Evolutionary conservation across 2,329 filamentous ascomycete species (phyloP).

Genomic region (Cladophialophora carrionii): DNA sequence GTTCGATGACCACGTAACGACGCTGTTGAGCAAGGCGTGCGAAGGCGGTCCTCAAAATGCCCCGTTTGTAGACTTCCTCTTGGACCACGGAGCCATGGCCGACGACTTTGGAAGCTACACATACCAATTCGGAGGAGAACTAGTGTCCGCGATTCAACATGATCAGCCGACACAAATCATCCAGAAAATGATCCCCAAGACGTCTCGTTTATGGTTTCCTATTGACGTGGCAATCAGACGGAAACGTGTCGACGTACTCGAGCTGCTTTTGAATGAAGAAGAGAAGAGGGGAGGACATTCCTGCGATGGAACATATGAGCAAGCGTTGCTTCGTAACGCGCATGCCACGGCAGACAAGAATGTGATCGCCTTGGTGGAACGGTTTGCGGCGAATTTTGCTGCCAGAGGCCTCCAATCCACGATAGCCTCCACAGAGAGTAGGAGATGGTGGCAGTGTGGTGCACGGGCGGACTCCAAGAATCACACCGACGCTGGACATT

Average conservation of each 20-base stretch:
- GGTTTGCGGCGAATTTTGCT: background rate
- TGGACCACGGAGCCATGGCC: slow-evolving; percentile 4
- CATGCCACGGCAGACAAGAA: background rate
- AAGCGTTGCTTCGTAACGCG: background rate
- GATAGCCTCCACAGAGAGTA: background rate
- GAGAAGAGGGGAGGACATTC: background rate
- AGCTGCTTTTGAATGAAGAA: slow-evolving; percentile 5
- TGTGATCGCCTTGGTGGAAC: slow-evolving; percentile 4
- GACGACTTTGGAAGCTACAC: background rate
- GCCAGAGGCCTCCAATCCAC: background rate
- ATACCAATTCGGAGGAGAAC: background rate
- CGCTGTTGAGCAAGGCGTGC: background rate
- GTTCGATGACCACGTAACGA: slow-evolving; percentile 4
- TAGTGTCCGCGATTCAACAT: background rate
- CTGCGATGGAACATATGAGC: background rate
- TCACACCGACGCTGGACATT: background rate
- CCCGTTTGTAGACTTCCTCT: background rate
- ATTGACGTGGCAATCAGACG: background rate
- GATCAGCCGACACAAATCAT: background rate
- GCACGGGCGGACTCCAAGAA: background rate
- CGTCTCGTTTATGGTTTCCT: background rate
- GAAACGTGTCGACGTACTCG: slow-evolving; percentile 8
- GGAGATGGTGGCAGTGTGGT: background rate
- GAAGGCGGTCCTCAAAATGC: slow-evolving; percentile 4
- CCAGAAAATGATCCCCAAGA: background rate